Percentiles rank a stretch among this genome's conserved stretches.
phyloP scores from a whole-genome alignment of 352 stramenopile species.

The Saprolegnia parasitica region DNA sequence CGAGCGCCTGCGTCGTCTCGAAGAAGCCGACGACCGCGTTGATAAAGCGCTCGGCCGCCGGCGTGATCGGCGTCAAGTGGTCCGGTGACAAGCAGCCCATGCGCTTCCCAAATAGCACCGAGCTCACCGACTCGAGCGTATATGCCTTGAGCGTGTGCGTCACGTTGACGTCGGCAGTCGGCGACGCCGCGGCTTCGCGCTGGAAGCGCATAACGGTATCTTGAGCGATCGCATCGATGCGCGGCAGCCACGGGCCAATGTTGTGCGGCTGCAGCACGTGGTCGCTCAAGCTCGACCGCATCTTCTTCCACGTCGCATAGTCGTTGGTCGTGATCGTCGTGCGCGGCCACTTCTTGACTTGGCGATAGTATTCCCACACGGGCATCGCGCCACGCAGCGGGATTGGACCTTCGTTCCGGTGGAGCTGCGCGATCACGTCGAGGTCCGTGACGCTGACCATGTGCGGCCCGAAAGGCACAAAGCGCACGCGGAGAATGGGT shows the following conservation, averaged over 20 bases:
- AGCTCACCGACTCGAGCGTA: neutral
- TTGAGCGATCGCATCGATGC: constrained; percentile 2
- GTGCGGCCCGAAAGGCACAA: neutral
- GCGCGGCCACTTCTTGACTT: neutral
- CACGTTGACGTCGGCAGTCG: neutral
- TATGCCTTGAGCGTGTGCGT: neutral
- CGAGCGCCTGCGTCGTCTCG: neutral
- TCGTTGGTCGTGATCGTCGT: neutral
- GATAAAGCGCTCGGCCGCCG: neutral
- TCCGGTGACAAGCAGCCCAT: neutral
- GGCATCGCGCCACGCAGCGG: neutral
- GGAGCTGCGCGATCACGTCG: neutral
- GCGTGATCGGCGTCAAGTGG: neutral
- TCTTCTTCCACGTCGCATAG: neutral
- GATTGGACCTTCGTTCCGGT: neutral
- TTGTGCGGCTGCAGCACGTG: neutral
- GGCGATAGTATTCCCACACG: neutral
- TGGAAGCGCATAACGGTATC: neutral
- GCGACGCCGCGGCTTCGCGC: neutral
- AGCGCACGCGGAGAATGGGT: neutral
- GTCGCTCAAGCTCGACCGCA: neutral
- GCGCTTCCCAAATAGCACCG: constrained; percentile 3
- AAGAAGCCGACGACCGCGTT: neutral
- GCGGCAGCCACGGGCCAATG: neutral
- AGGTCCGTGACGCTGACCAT: neutral